These are phyloP conservation scores for Lobulomyces angularis DNA, from an alignment of 192 early-diverging fungal genomes.

Conservation along the genomic window DNA sequence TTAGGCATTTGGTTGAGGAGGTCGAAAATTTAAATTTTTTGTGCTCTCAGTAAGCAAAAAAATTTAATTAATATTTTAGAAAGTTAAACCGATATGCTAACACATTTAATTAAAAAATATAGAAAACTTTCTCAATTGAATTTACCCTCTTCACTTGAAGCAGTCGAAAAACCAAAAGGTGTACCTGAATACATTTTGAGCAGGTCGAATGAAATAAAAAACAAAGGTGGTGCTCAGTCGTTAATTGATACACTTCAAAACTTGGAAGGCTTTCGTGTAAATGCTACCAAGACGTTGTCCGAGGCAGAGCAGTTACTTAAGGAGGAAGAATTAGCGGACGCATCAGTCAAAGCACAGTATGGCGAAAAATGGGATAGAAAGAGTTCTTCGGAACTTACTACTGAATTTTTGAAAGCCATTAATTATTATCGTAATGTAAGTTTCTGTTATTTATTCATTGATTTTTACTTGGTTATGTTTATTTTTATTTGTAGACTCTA, in stretches of 20 bases:
- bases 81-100: background rate
- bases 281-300: slow-evolving; percentile 15
- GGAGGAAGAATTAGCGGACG: slow-evolving; percentile 60
- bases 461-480: too few species aligned
- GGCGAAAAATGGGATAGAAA: too few species aligned
- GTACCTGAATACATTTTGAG: slow-evolving; percentile 57
- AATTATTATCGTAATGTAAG: too few species aligned
- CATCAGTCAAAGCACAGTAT: slow-evolving; percentile 39
- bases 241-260: slow-evolving; percentile 55
- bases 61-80: background rate
- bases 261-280: slow-evolving; percentile 44
- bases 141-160: slow-evolving; percentile 57
- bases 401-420: too few species aligned
- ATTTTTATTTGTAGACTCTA: too few species aligned
- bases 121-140: slow-evolving; percentile 57
- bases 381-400: too few species aligned
- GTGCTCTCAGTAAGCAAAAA: background rate
- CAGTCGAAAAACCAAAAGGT: slow-evolving; percentile 60
- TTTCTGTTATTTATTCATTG: too few species aligned
- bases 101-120: background rate
- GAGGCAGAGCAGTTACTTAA: slow-evolving; percentile 53
- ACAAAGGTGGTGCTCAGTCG: slow-evolving; percentile 51
- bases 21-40: slow-evolving; percentile 58
- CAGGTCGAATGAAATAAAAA: slow-evolving; percentile 61
- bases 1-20: slow-evolving; percentile 50